Conservation (phyloP, 306 rosid genomes). For the barrel medic (Medicago truncatula) region MtrunA17r5.0-ANR NC_053042.1:54455501-54456000, state of each 20-base stretch:
- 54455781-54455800: background rate
- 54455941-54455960: slow-evolving; percentile 33
- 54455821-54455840: background rate
- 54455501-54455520: too few species aligned
- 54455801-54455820: background rate
- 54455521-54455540: too few species aligned
- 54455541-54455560: too few species aligned
- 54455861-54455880: slow-evolving; percentile 9
- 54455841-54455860: slow-evolving; percentile 6
- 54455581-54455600: too few species aligned
- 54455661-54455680: too few species aligned
- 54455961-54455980: slow-evolving; percentile 39
- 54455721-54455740: too few species aligned
- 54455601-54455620: too few species aligned
- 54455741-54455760: background rate
- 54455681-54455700: too few species aligned
- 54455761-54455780: slow-evolving; percentile 5
- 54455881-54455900: slow-evolving; percentile 22
- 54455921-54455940: slow-evolving; percentile 32
- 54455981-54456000: slow-evolving; percentile 38
- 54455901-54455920: slow-evolving; percentile 25
- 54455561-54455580: too few species aligned
- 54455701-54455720: too few species aligned
- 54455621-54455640: too few species aligned
- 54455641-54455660: too few species aligned